These are phyloP conservation scores for Alternaria postmessia DNA, from an alignment of 2,329 filamentous ascomycete genomes.

Conservation along the genomic window DNA sequence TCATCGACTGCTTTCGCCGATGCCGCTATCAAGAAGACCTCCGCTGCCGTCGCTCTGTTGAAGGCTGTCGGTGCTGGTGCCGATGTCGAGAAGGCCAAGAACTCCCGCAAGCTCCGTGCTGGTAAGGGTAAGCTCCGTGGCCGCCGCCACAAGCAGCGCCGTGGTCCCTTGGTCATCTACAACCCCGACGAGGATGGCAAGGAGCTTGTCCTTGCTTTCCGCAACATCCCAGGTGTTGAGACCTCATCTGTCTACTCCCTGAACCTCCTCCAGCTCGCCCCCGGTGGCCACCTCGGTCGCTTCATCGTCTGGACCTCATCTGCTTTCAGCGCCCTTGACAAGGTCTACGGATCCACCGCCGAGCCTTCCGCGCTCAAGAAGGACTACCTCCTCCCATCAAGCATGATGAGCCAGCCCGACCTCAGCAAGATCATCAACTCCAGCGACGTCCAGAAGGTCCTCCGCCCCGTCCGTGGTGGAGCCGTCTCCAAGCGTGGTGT, in stretches of 20 bases:
- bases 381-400: slow-evolving; percentile 96
- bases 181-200: slow-evolving; percentile 94
- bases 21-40: slow-evolving; percentile 84
- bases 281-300: slow-evolving; percentile 97
- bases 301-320: slow-evolving; percentile 99
- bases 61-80: slow-evolving; percentile 88
- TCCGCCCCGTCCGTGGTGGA: slow-evolving; percentile 89
- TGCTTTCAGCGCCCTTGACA: slow-evolving; percentile 95
- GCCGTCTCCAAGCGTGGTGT: slow-evolving; percentile 86
- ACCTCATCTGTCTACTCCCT: slow-evolving; percentile 91
- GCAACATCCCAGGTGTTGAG: slow-evolving; percentile 99
- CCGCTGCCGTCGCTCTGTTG: slow-evolving; percentile 84
- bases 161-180: slow-evolving; percentile 97
- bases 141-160: slow-evolving; percentile 96
- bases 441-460: slow-evolving; percentile 95
- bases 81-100: slow-evolving; percentile 95
- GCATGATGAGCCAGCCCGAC: slow-evolving; percentile 92
- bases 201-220: slow-evolving; percentile 92
- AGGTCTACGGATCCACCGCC: slow-evolving; percentile 94
- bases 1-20: slow-evolving; percentile 88
- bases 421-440: slow-evolving; percentile 99
- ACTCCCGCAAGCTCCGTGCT: slow-evolving; percentile 94
- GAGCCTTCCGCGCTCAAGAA: slow-evolving; percentile 93
- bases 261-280: slow-evolving; percentile 98
- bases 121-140: slow-evolving; percentile 99